These are phyloP conservation scores for Eutypella sp. DNA, from an alignment of 2,329 filamentous ascomycete genomes.

Conservation along the genomic window DNA sequence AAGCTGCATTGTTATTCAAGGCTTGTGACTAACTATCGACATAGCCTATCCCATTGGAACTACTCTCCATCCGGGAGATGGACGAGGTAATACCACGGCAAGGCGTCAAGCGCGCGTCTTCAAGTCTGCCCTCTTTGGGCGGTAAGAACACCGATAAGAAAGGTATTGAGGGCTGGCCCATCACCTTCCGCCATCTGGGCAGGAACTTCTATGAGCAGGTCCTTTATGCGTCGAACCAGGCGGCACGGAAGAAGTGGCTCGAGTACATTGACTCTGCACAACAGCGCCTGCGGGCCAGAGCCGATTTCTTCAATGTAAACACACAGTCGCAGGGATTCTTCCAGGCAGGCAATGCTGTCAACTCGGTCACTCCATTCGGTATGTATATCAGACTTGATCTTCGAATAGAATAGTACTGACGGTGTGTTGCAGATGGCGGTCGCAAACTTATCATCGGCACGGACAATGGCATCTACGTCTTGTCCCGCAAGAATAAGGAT, in stretches of 20 bases:
- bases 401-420: neutral
- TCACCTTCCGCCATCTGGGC: conserved; percentile 92
- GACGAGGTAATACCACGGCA: conserved; percentile 83
- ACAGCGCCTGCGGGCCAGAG: conserved; percentile 76
- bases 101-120: conserved; percentile 82
- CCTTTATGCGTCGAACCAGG: conserved; percentile 79
- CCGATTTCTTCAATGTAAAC: conserved; percentile 81
- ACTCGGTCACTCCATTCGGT: conserved; percentile 91
- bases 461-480: conserved; percentile 87
- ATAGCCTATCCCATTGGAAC: conserved; percentile 85
- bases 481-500: conserved; percentile 86
- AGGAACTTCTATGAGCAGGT: conserved; percentile 93
- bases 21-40: conserved; percentile 8
- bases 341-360: conserved; percentile 71
- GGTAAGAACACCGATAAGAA: conserved; percentile 48
- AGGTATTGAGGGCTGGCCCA: conserved; percentile 75
- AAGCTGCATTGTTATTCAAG: neutral
- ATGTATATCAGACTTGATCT: conserved; percentile 31
- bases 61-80: conserved; percentile 94
- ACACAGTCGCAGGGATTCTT: conserved; percentile 58
- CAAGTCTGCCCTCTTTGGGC: conserved; percentile 58
- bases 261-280: conserved; percentile 92
- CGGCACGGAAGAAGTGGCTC: conserved; percentile 92
- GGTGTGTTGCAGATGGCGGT: conserved; percentile 67
- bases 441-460: conserved; percentile 93